A percentile compares a stretch with the other conserved stretches of the same genome.
Evolutionary conservation across 768 basidiomycete genomes (phyloP).

Genomic region (Kwoniella sp.): DNA sequence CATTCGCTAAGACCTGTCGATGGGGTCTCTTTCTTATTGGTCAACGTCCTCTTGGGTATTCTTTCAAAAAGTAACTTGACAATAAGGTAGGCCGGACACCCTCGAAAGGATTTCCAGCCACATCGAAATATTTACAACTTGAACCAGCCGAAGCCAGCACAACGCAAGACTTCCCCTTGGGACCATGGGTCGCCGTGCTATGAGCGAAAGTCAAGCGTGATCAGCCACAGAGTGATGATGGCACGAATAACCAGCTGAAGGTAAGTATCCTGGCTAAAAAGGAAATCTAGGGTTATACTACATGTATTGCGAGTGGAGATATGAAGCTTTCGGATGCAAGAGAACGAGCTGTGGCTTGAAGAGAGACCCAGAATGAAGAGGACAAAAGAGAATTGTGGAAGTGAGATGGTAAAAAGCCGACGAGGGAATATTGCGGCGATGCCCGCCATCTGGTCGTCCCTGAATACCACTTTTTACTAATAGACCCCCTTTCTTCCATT

Average conservation of each 20-base stretch:
- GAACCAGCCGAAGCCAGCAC: slow-evolving; percentile 53
- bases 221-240: slow-evolving; percentile 38
- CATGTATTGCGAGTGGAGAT: slow-evolving; percentile 4
- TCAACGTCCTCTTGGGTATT: neutral
- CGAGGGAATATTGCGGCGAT: neutral
- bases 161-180: slow-evolving; percentile 47
- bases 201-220: slow-evolving; percentile 47
- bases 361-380: neutral
- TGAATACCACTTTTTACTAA: neutral
- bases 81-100: slow-evolving; percentile 43
- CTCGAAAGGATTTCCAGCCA: slow-evolving; percentile 51
- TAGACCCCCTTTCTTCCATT: neutral
- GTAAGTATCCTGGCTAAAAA: slow-evolving; percentile 39
- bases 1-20: neutral
- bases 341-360: neutral
- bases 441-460: neutral
- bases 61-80: neutral
- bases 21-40: neutral
- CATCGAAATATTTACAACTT: slow-evolving; percentile 50
- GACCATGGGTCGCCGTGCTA: slow-evolving; percentile 54
- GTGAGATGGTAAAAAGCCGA: neutral
- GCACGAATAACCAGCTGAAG: slow-evolving; percentile 39
- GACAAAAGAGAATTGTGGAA: neutral
- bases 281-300: neutral
- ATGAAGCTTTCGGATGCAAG: neutral